Evolutionary conservation across 1,284 basidiomycete genomes (phyloP).

Genomic region (Sphagnurus paluster): DNA sequence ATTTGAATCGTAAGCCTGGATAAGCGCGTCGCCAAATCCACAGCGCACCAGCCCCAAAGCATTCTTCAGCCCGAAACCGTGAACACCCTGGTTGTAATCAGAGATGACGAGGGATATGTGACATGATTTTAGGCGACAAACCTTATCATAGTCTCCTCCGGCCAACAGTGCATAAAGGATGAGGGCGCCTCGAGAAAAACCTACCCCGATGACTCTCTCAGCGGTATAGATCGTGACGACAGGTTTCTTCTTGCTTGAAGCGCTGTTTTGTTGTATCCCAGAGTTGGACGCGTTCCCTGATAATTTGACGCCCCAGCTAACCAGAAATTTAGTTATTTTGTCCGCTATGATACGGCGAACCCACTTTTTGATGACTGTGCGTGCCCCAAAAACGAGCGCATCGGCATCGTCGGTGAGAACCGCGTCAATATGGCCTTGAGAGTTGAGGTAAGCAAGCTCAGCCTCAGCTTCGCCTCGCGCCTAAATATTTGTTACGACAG

Average conservation of each 20-base stretch:
- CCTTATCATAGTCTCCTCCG: constrained; percentile 68
- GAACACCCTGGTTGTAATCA: constrained; percentile 34
- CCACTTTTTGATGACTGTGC: constrained; percentile 21
- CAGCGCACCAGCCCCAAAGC: constrained; percentile 39
- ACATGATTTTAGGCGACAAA: constrained; percentile 19
- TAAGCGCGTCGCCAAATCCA: constrained; percentile 45
- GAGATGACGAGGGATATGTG: constrained; percentile 15
- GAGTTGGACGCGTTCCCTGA: constrained; percentile 3
- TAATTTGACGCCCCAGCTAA: background rate
- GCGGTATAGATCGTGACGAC: constrained; percentile 8
- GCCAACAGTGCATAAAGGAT: constrained; percentile 63
- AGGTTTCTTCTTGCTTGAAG: constrained; percentile 3
- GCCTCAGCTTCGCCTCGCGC: constrained; percentile 28
- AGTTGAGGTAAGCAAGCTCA: constrained; percentile 28
- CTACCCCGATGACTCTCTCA: constrained; percentile 36
- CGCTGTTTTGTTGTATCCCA: constrained; percentile 1
- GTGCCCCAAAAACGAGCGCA: constrained; percentile 26
- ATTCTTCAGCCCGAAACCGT: constrained; percentile 32
- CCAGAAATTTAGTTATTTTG: background rate
- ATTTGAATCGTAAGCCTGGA: constrained; percentile 35
- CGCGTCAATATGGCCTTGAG: constrained; percentile 21
- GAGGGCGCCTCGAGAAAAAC: constrained; percentile 52
- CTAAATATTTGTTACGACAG: background rate
- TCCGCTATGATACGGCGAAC: background rate
- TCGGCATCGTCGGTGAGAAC: constrained; percentile 29